Conservation (phyloP, 1,284 basidiomycete genomes). For the Takashimella tepidaria region DNA sequence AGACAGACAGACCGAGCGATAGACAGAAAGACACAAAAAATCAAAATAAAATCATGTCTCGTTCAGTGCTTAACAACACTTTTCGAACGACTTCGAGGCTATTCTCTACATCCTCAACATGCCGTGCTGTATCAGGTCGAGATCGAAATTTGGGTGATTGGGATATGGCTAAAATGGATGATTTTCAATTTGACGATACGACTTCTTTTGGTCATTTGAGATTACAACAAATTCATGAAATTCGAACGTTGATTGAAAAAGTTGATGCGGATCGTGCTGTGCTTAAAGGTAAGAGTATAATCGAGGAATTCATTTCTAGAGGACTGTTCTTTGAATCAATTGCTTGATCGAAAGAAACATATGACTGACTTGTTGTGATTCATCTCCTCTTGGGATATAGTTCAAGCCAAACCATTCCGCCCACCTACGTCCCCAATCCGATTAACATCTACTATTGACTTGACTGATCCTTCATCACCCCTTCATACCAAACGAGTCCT, state of each 20-base stretch:
- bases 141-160: not conserved
- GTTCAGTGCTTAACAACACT: not conserved
- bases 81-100: not conserved
- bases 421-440: constrained; percentile 59
- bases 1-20: too few species aligned
- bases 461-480: constrained; percentile 63
- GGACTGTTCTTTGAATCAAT: too few species aligned
- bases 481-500: constrained; percentile 61
- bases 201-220: constrained; percentile 63
- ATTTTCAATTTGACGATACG: constrained; percentile 56
- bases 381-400: constrained; percentile 53
- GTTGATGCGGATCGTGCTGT: constrained; percentile 79
- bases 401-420: constrained; percentile 67
- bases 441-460: constrained; percentile 69
- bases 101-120: not conserved
- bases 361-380: not conserved
- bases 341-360: too few species aligned
- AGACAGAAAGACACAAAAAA: too few species aligned
- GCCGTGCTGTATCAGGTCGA: not conserved
- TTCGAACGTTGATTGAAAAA: constrained; percentile 67
- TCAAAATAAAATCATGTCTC: not conserved
- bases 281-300: constrained; percentile 67
- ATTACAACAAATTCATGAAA: constrained; percentile 63
- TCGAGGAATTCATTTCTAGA: too few species aligned
- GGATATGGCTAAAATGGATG: constrained; percentile 39